Conservation (phyloP, 2,329 filamentous ascomycete species). For the Fusarium sp. region DNA sequence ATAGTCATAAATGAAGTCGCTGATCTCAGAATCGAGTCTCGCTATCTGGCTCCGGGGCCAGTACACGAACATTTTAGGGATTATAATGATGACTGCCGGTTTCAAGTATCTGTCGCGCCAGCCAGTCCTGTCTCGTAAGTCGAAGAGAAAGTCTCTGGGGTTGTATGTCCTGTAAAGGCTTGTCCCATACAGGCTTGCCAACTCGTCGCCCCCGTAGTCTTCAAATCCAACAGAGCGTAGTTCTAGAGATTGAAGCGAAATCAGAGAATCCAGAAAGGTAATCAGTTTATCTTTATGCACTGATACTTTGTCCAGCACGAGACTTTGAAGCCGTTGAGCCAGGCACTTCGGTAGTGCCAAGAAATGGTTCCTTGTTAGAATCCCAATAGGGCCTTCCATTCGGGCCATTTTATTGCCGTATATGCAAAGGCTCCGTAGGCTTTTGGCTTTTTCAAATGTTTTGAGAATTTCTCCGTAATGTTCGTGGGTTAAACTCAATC, state of each 20-base stretch:
- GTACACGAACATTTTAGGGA: rapidly evolving
- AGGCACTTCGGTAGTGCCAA: too few species aligned
- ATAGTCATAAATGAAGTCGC: background rate
- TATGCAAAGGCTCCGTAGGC: background rate
- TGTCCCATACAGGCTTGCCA: rapidly evolving
- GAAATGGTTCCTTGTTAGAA: too few species aligned
- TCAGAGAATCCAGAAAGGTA: rapidly evolving
- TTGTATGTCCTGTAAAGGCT: background rate
- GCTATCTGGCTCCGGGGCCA: rapidly evolving
- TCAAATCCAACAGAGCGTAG: constrained; percentile 42
- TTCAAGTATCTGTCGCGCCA: background rate
- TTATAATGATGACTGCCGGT: background rate
- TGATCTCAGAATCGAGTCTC: background rate
- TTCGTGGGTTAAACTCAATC: background rate
- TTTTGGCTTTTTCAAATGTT: background rate
- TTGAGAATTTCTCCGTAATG: rapidly evolving
- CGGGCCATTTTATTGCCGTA: background rate
- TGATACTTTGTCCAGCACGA: rapidly evolving
- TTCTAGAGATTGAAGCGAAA: background rate
- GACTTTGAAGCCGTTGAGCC: rapidly evolving
- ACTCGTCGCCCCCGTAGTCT: background rate
- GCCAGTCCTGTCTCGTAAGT: background rate
- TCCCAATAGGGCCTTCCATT: too few species aligned
- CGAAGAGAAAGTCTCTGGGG: background rate
- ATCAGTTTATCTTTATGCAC: rapidly evolving